Percentiles rank a stretch among this genome's conserved stretches.
These are phyloP conservation scores for Sclerospora graminicola DNA, from an alignment of 352 stramenopile genomes.

Conservation along the genomic window DNA sequence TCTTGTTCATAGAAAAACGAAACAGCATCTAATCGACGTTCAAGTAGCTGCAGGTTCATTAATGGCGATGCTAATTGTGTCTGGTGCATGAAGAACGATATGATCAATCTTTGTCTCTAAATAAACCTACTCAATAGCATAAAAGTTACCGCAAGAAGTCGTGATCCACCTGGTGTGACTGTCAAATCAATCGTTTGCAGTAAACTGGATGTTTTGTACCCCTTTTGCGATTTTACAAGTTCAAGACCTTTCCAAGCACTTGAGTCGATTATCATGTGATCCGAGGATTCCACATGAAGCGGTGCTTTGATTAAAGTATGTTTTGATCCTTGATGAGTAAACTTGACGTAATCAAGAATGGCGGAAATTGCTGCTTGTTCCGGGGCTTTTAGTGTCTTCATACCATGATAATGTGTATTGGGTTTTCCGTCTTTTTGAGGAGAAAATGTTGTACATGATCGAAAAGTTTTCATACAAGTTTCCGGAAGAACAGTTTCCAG, in stretches of 20 bases:
- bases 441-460: slow-evolving; percentile 21
- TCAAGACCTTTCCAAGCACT: slow-evolving; percentile 68
- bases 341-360: slow-evolving; percentile 58
- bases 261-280: slow-evolving; percentile 74
- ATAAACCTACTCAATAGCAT: too few relatives aligned
- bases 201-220: slow-evolving; percentile 50
- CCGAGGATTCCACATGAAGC: slow-evolving; percentile 47
- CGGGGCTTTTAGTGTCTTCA: slow-evolving; percentile 10
- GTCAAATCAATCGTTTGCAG: slow-evolving; percentile 59
- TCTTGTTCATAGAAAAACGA: slow-evolving; percentile 38
- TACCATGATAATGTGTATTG: slow-evolving; percentile 1
- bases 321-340: slow-evolving; percentile 34
- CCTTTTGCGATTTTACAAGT: slow-evolving; percentile 45
- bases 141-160: slow-evolving; percentile 40
- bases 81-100: slow-evolving; percentile 8
- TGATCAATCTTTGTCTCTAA: too few relatives aligned
- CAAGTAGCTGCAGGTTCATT: slow-evolving; percentile 42
- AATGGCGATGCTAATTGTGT: slow-evolving; percentile 56
- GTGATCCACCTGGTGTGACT: slow-evolving; percentile 47
- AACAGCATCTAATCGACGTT: slow-evolving; percentile 41
- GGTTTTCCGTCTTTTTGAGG: neutral
- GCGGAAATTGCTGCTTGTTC: slow-evolving; percentile 36
- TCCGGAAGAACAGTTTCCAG: slow-evolving; percentile 34
- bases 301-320: slow-evolving; percentile 26
- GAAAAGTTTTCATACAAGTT: slow-evolving; percentile 55